phyloP scores from a whole-genome alignment of 441 rosid genomes.

The Melastoma candidum region DNA sequence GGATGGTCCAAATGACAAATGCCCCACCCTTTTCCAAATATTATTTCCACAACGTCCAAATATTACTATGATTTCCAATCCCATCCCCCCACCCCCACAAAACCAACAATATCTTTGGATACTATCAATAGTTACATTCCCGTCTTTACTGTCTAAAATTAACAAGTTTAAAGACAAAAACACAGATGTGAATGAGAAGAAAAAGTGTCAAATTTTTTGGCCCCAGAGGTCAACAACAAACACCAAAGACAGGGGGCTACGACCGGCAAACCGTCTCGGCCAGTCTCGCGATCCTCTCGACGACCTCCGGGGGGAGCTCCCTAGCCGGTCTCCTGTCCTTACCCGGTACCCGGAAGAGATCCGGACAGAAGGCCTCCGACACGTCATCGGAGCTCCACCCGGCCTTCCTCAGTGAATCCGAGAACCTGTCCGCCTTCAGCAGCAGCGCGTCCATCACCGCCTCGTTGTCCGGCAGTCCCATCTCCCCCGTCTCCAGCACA shows the following conservation, averaged over 20 bases:
- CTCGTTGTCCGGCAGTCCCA: conserved; percentile 65
- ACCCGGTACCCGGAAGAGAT: conserved; percentile 49
- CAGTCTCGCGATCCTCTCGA: conserved; percentile 62
- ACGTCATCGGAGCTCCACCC: conserved; percentile 99
- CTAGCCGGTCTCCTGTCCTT: conserved; percentile 67
- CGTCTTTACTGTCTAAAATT: too few relatives aligned
- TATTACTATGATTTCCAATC: too few relatives aligned
- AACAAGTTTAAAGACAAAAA: too few relatives aligned
- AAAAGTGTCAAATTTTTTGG: too few relatives aligned
- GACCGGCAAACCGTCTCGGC: conserved; percentile 75
- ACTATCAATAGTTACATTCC: too few relatives aligned
- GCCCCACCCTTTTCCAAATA: too few relatives aligned
- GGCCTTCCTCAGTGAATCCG: conserved; percentile 72
- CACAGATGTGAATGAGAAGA: too few relatives aligned
- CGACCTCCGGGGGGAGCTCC: conserved; percentile 63
- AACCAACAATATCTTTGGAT: too few relatives aligned
- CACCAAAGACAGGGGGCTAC: background rate
- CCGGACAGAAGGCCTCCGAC: conserved; percentile 73
- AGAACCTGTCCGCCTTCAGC: conserved; percentile 74
- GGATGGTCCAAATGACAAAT: too few relatives aligned
- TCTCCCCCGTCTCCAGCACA: conserved; percentile 53
- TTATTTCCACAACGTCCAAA: too few relatives aligned
- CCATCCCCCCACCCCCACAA: too few relatives aligned
- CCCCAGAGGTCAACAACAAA: too few relatives aligned
- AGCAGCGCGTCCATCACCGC: conserved; percentile 68